Evolutionary conservation across 1,284 basidiomycete genomes (phyloP).

Genomic region (Malassezia obtusa): DNA sequence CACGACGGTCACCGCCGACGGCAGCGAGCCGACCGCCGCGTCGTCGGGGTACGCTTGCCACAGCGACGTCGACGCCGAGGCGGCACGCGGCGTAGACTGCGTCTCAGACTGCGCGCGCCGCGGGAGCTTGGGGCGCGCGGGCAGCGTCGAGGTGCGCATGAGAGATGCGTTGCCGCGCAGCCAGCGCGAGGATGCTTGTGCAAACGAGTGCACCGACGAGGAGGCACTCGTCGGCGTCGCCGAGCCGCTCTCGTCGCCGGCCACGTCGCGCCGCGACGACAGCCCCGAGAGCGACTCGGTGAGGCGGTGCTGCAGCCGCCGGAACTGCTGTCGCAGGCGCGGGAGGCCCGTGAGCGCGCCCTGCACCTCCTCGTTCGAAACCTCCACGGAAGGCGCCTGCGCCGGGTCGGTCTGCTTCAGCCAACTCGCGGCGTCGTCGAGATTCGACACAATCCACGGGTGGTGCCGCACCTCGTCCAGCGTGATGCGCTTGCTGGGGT

Average conservation of each 20-base stretch:
- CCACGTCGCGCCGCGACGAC: background rate
- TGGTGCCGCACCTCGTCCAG: constrained; percentile 70
- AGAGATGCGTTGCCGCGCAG: background rate
- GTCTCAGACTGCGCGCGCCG: background rate
- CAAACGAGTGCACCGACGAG: background rate
- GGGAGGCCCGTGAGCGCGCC: constrained; percentile 54
- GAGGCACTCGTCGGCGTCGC: background rate
- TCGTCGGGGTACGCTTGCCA: background rate
- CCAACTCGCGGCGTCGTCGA: constrained; percentile 67
- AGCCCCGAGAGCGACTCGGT: constrained; percentile 18
- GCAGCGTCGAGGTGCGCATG: background rate
- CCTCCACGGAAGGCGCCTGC: constrained; percentile 56
- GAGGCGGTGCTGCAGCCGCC: constrained; percentile 32
- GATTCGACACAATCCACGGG: constrained; percentile 70
- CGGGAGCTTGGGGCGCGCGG: background rate
- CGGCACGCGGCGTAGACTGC: background rate
- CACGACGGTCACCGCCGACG: background rate
- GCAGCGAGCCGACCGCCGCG: background rate
- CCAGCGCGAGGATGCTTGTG: background rate
- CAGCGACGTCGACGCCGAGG: background rate
- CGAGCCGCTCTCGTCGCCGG: background rate
- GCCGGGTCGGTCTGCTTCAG: constrained; percentile 63
- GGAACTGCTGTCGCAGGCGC: constrained; percentile 36
- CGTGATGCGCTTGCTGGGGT: constrained; percentile 65
- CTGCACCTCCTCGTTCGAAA: constrained; percentile 70